Percentiles rank a stretch among this genome's conserved stretches.
phyloP scores from a whole-genome alignment of 2,329 filamentous ascomycete species.

The Corynespora cassiicola region DNA sequence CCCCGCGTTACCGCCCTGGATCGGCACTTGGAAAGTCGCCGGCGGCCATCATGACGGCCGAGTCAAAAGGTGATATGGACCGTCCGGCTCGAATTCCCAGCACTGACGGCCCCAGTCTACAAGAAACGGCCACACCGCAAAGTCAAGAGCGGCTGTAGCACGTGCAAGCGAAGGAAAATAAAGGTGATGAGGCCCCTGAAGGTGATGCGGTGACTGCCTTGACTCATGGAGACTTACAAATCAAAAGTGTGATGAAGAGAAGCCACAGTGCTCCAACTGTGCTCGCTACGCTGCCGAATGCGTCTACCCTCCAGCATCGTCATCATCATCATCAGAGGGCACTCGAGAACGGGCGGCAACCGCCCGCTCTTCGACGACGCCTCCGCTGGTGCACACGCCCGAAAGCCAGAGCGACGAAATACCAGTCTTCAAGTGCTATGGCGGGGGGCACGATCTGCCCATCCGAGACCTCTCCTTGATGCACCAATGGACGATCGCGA shows the following conservation, averaged over 20 bases:
- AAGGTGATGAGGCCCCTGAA: too few relatives aligned
- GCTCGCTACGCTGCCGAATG: slow-evolving; percentile 18
- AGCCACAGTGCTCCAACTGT: slow-evolving; percentile 23
- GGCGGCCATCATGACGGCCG: background rate
- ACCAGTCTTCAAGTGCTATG: background rate
- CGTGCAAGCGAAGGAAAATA: slow-evolving; percentile 20
- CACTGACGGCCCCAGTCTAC: slow-evolving; percentile 13
- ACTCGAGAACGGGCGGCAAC: slow-evolving; percentile 6
- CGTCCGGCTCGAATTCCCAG: too few relatives aligned
- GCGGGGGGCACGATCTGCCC: slow-evolving; percentile 8
- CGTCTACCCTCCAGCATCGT: slow-evolving; percentile 14
- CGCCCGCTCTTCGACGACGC: slow-evolving; percentile 8
- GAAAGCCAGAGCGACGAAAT: slow-evolving; percentile 14
- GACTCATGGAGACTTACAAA: slow-evolving; percentile 5
- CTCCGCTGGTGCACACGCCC: slow-evolving; percentile 8
- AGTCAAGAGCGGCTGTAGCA: slow-evolving; percentile 18
- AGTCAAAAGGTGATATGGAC: slow-evolving; percentile 6
- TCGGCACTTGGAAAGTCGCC: too few relatives aligned
- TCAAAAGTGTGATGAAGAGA: slow-evolving; percentile 23
- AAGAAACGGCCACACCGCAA: slow-evolving; percentile 20
- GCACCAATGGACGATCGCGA: slow-evolving; percentile 24
- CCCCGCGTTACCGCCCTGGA: too few relatives aligned
- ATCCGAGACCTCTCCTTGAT: slow-evolving; percentile 18
- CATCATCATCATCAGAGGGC: too few relatives aligned
- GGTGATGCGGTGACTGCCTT: too few relatives aligned